Percentiles rank a stretch among this genome's conserved stretches.
Conservation (phyloP, 164 flowering plant genomes). For the Stephania japonica region DNA sequence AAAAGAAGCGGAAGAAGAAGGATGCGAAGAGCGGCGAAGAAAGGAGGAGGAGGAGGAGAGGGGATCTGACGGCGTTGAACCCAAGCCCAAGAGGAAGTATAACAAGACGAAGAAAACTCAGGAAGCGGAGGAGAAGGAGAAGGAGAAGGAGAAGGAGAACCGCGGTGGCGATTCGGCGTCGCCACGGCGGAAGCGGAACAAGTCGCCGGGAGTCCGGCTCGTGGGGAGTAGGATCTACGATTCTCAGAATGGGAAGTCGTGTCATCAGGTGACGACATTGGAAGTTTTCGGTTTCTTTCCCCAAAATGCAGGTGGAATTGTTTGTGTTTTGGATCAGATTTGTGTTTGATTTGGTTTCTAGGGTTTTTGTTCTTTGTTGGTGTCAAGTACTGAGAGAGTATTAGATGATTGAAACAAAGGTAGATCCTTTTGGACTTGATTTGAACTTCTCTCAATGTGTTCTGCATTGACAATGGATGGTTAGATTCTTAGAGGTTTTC, state of each 20-base stretch:
- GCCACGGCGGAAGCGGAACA: conserved; percentile 24
- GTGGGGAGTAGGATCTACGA: conserved; percentile 47
- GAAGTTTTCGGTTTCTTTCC: background rate
- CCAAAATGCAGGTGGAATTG: no score
- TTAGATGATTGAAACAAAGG: no score
- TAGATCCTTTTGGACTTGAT: background rate
- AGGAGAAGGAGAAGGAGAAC: background rate
- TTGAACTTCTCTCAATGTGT: no score
- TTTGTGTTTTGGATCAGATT: background rate
- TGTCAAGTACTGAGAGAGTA: no score
- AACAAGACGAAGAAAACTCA: background rate
- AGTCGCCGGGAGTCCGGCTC: conserved; percentile 41
- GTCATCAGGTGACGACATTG: conserved; percentile 58
- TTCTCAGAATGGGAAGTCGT: conserved; percentile 52
- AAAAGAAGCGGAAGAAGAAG: background rate
- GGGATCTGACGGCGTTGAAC: background rate
- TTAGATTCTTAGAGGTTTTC: no score
- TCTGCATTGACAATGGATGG: no score
- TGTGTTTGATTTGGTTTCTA: background rate
- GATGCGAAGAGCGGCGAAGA: background rate
- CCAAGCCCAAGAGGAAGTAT: background rate
- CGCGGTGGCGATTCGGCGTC: background rate
- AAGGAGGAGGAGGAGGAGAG: background rate
- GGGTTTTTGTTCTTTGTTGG: background rate
- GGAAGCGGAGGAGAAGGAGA: background rate